Evolutionary conservation across 2,329 filamentous ascomycete species (phyloP).

Genomic region (Coniochaeta prunicola): DNA sequence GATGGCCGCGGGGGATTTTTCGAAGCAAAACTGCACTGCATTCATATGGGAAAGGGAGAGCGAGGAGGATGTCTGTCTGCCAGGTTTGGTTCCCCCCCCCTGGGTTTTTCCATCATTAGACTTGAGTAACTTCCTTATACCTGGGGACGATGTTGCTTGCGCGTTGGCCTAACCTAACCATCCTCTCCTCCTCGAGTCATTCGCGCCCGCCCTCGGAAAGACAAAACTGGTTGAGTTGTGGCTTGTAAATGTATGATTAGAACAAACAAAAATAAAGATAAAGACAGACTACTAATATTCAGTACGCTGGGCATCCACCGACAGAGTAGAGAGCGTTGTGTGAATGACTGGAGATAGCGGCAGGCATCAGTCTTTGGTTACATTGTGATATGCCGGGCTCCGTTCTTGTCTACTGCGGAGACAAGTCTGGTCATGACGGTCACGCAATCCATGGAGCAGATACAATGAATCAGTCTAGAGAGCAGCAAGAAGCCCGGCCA

Average conservation of each 20-base stretch:
- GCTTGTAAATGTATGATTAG: slow-evolving; percentile 6
- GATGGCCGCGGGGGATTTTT: not conserved
- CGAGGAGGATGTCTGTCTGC: not conserved
- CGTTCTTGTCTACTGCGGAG: too few species aligned
- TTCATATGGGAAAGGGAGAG: not conserved
- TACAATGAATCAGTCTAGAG: not conserved
- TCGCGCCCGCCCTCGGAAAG: not conserved
- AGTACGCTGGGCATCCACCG: not conserved
- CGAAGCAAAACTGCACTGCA: not conserved
- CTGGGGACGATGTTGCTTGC: not conserved
- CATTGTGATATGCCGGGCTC: too few species aligned
- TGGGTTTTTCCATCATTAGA: not conserved
- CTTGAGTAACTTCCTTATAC: not conserved
- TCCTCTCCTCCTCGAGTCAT: not conserved
- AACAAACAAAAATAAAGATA: slow-evolving; percentile 5
- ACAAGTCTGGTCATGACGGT: too few species aligned
- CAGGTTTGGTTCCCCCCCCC: not conserved
- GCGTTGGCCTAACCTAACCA: not conserved
- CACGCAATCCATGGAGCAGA: too few species aligned
- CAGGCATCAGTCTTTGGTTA: too few species aligned
- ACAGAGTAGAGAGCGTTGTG: not conserved
- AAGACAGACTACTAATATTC: slow-evolving; percentile 2
- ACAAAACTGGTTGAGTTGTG: slow-evolving; percentile 4
- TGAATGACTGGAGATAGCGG: not conserved
- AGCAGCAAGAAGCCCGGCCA: not conserved